These are phyloP conservation scores for Phytophthora hybrid DNA, from an alignment of 352 stramenopile species.

Conservation along the genomic window DNA sequence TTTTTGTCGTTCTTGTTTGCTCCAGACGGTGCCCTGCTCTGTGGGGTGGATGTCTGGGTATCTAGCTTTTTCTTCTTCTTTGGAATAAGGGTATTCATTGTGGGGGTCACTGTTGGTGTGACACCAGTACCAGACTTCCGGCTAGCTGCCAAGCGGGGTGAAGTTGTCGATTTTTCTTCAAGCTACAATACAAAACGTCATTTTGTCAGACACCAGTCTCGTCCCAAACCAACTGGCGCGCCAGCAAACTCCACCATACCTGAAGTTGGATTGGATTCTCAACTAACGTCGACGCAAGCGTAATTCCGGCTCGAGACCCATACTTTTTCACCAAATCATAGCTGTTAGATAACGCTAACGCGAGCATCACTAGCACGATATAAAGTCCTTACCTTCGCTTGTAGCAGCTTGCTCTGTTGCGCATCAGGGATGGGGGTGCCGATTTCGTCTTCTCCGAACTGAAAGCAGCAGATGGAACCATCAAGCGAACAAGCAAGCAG, in stretches of 20 bases:
- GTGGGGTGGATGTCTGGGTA: background rate
- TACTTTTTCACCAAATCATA: constrained; percentile 52
- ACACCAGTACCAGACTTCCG: constrained; percentile 15
- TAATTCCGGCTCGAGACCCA: constrained; percentile 81
- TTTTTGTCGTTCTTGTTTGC: constrained; percentile 72
- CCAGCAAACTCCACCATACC: constrained; percentile 32
- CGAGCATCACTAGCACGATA: background rate
- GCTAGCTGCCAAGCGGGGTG: constrained; percentile 17
- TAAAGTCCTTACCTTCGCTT: constrained; percentile 64
- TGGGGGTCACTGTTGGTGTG: constrained; percentile 13
- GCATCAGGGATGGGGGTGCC: constrained; percentile 74
- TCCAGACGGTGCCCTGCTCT: constrained; percentile 34
- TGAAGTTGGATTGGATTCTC: constrained; percentile 86
- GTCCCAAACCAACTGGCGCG: constrained; percentile 17
- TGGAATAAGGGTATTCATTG: constrained; percentile 64
- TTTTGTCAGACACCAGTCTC: constrained; percentile 1
- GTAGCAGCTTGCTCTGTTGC: constrained; percentile 82
- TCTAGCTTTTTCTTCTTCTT: constrained; percentile 64
- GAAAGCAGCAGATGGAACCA: constrained; percentile 86
- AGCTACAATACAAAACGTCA: constrained; percentile 44
- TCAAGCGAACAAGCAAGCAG: constrained; percentile 83
- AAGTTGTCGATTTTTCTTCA: constrained; percentile 63
- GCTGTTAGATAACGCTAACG: background rate
- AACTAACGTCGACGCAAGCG: constrained; percentile 77
- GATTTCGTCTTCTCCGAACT: constrained; percentile 73